Percentiles rank a stretch among this genome's conserved stretches.
phyloP scores from a whole-genome alignment of 768 basidiomycete species.

The Boletus pseudopeckii region DNA sequence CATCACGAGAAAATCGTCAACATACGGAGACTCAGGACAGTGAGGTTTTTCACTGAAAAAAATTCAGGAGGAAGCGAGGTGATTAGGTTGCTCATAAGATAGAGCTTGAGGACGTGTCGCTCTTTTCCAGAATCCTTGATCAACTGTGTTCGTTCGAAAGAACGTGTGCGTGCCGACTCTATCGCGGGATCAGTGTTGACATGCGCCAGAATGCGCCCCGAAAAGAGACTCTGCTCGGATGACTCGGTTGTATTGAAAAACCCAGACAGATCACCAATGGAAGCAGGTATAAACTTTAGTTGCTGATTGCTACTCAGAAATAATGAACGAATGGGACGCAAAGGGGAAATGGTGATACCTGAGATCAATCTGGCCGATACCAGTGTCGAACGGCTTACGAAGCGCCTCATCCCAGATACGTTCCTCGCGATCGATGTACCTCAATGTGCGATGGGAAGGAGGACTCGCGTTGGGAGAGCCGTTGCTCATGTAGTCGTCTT shows the following conservation, averaged over 20 bases:
- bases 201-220: slow-evolving; percentile 32
- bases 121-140: slow-evolving; percentile 36
- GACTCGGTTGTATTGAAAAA: slow-evolving; percentile 43
- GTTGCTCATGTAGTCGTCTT: slow-evolving; percentile 21
- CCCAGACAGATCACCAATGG: slow-evolving; percentile 42
- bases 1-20: slow-evolving; percentile 5
- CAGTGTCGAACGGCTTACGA: slow-evolving; percentile 42
- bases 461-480: slow-evolving; percentile 10
- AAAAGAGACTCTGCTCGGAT: slow-evolving; percentile 28
- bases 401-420: slow-evolving; percentile 49
- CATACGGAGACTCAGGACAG: slow-evolving; percentile 63
- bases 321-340: slow-evolving; percentile 9
- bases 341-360: slow-evolving; percentile 38
- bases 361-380: slow-evolving; percentile 50
- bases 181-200: slow-evolving; percentile 34
- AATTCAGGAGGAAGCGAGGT: slow-evolving; percentile 52
- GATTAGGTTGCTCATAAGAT: slow-evolving; percentile 54
- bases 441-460: slow-evolving; percentile 9
- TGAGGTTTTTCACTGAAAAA: slow-evolving; percentile 54
- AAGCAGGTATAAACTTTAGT: slow-evolving; percentile 48
- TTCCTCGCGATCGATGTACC: slow-evolving; percentile 31
- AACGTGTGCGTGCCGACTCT: slow-evolving; percentile 20
- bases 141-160: slow-evolving; percentile 27
- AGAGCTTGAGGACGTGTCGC: slow-evolving; percentile 53
- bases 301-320: slow-evolving; percentile 32